Conservation (phyloP, 306 rosid species). For the Cucurbita maxima region DNA sequence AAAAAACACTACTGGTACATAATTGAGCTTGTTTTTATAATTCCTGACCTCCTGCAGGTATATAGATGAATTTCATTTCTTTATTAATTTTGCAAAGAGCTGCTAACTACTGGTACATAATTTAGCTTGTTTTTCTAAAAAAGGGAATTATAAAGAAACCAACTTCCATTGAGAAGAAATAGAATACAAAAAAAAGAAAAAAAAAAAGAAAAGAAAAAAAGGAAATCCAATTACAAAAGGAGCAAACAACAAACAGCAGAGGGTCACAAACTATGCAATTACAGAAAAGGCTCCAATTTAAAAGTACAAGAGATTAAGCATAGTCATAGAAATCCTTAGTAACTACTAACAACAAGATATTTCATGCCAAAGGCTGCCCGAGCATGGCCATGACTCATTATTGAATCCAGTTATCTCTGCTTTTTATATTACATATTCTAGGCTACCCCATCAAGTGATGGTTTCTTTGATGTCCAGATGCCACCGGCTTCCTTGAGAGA, state of each 20-base stretch:
- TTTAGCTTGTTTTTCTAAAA: background rate
- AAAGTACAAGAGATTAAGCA: background rate
- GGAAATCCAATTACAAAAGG: background rate
- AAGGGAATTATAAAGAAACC: background rate
- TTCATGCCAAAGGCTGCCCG: background rate
- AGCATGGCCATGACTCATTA: background rate
- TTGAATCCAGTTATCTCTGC: background rate
- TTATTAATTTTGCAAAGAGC: background rate
- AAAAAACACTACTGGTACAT: background rate
- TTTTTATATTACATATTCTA: background rate
- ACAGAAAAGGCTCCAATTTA: background rate
- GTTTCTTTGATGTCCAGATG: constrained; percentile 26
- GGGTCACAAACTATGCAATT: background rate
- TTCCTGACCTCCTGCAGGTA: background rate
- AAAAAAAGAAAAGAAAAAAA: background rate
- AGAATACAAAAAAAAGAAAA: background rate
- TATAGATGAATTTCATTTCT: background rate
- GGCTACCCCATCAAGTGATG: background rate
- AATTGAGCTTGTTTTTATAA: background rate
- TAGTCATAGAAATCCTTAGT: background rate
- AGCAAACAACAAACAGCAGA: background rate
- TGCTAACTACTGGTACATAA: background rate
- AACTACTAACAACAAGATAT: background rate
- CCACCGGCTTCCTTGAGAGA: constrained; percentile 42
- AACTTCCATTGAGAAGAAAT: background rate